These are phyloP conservation scores for Thecamonas trahens DNA, from an alignment of 78 protist genomes.

Conservation along the genomic window DNA sequence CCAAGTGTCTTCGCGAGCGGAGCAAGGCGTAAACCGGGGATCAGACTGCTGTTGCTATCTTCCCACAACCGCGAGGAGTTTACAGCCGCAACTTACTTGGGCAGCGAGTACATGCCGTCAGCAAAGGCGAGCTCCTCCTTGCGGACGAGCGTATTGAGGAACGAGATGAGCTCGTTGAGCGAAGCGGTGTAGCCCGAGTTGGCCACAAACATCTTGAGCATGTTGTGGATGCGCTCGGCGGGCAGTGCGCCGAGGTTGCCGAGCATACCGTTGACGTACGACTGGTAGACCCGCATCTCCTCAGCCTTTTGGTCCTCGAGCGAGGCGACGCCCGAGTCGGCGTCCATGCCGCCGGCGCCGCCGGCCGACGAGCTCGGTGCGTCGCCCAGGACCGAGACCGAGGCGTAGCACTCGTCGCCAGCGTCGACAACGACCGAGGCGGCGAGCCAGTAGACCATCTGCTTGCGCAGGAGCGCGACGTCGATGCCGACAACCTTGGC, in stretches of 20 bases:
- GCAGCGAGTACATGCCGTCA: no score
- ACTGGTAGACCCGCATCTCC: slow-evolving; percentile 23
- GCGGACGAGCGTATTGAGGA: no score
- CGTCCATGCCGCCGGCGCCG: neutral
- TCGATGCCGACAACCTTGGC: slow-evolving; percentile 6
- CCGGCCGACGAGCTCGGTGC: slow-evolving; percentile 6
- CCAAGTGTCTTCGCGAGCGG: no score
- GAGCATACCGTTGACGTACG: slow-evolving; percentile 57
- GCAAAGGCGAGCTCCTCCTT: no score
- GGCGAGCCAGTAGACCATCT: slow-evolving; percentile 43
- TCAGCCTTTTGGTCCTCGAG: slow-evolving; percentile 21
- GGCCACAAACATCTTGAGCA: slow-evolving; percentile 45
- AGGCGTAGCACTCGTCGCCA: slow-evolving; percentile 4
- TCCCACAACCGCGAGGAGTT: no score
- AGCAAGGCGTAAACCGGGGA: no score
- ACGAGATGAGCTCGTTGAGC: no score
- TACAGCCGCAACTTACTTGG: no score
- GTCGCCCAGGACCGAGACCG: neutral
- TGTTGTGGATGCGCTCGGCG: slow-evolving; percentile 44
- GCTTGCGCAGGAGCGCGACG: slow-evolving; percentile 17
- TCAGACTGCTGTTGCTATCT: no score
- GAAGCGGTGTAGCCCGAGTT: no score
- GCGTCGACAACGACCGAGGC: slow-evolving; percentile 30
- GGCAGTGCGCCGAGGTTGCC: slow-evolving; percentile 43
- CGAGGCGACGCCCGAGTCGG: neutral